These are phyloP conservation scores for Colletotrichum graminicola DNA, from an alignment of 2,329 filamentous ascomycete species.

Conservation along the genomic window DNA sequence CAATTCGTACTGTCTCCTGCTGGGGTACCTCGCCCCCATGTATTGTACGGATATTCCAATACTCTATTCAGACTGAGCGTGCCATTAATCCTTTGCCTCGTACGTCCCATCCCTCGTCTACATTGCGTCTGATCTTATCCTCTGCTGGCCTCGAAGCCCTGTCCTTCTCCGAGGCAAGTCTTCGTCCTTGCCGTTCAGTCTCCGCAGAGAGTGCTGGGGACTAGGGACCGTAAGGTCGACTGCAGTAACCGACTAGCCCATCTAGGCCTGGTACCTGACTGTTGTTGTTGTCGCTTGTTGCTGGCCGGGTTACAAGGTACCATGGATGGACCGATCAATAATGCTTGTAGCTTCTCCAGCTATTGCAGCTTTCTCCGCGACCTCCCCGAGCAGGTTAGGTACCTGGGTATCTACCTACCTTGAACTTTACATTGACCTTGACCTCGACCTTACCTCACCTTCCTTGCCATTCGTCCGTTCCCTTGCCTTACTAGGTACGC, in stretches of 20 bases:
- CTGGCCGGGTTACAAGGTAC: conserved; percentile 21
- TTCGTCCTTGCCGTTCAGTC: conserved; percentile 25
- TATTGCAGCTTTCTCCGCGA: conserved; percentile 41
- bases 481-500: conserved; percentile 10
- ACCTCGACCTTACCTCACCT: conserved; percentile 37
- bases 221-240: conserved; percentile 2
- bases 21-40: conserved; percentile 28
- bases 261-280: conserved; percentile 6
- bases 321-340: conserved; percentile 33
- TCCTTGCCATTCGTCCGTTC: conserved; percentile 27
- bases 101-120: background rate
- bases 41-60: conserved; percentile 38
- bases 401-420: background rate
- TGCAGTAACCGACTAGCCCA: background rate
- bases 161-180: conserved; percentile 10
- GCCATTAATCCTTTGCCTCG: conserved; percentile 28
- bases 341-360: conserved; percentile 39
- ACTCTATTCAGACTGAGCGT: conserved; percentile 31
- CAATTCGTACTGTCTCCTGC: conserved; percentile 24
- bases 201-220: conserved; percentile 7
- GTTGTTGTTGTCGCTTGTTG: conserved; percentile 12
- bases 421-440: background rate
- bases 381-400: conserved; percentile 34
- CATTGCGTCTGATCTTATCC: conserved; percentile 20
- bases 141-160: conserved; percentile 9